These are phyloP conservation scores for Ailanthus altissimus DNA, from an alignment of 345 rosid genomes.

Conservation along the genomic window DNA sequence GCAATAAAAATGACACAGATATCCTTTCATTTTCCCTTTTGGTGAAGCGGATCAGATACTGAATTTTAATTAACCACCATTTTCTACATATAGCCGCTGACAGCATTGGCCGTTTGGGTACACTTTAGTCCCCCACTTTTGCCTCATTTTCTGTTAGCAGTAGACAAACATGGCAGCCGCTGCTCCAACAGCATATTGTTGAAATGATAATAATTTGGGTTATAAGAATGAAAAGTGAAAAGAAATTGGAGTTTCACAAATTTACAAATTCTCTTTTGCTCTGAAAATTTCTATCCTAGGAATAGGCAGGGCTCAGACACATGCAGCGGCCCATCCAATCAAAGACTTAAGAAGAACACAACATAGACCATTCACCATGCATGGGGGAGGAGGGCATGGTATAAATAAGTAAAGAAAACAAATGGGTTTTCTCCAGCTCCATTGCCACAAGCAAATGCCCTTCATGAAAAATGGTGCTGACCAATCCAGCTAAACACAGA, in stretches of 20 bases:
- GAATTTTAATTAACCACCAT: constrained; percentile 14
- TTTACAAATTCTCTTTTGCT: constrained; percentile 47
- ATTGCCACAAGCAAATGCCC: constrained; percentile 8
- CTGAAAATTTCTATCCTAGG: constrained; percentile 45
- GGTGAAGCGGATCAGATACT: constrained; percentile 5
- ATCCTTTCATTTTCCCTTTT: background rate
- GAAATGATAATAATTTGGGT: constrained; percentile 25
- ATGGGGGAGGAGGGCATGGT: background rate
- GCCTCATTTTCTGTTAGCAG: constrained; percentile 30
- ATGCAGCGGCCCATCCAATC: constrained; percentile 20
- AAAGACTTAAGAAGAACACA: constrained; percentile 18
- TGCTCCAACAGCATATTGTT: constrained; percentile 21
- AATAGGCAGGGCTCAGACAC: constrained; percentile 18
- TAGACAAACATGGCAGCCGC: constrained; percentile 15
- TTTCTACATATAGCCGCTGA: constrained; percentile 21
- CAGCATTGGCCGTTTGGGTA: constrained; percentile 4
- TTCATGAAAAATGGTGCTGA: constrained; percentile 1
- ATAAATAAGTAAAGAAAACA: constrained; percentile 5
- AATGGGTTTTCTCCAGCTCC: constrained; percentile 26
- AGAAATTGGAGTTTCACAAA: constrained; percentile 35
- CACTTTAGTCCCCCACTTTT: constrained; percentile 10
- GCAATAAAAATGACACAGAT: background rate
- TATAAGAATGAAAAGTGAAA: constrained; percentile 21
- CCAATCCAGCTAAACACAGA: background rate
- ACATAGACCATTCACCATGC: constrained; percentile 13